phyloP scores from a whole-genome alignment of 2,329 filamentous ascomycete genomes.

The Neofusicoccum laricinum region DNA sequence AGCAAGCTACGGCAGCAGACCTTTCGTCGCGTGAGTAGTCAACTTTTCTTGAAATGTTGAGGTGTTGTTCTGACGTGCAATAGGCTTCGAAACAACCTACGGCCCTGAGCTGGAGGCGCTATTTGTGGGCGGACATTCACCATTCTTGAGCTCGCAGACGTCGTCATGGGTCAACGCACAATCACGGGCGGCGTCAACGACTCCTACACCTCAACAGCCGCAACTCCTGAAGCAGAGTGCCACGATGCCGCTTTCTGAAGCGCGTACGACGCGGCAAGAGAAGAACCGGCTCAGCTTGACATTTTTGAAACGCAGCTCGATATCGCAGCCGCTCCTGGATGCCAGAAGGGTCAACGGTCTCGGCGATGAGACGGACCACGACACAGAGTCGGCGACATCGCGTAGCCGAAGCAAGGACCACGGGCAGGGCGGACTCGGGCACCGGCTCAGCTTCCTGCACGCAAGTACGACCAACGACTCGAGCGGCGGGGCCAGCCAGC shows the following conservation, averaged over 20 bases:
- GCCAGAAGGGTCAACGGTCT: background rate
- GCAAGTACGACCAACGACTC: conserved; percentile 18
- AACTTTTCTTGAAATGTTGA: background rate
- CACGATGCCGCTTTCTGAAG: background rate
- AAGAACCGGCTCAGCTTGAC: conserved; percentile 39
- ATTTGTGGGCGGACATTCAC: conserved; percentile 32
- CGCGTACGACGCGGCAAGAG: conserved; percentile 29
- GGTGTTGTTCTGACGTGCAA: conserved; percentile 15
- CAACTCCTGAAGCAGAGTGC: conserved; percentile 3
- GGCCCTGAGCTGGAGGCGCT: conserved; percentile 42
- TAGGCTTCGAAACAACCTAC: conserved; percentile 47
- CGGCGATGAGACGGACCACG: background rate
- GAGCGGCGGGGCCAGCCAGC: conserved; percentile 14
- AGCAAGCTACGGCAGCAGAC: conserved; percentile 58
- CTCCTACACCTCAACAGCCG: conserved; percentile 1
- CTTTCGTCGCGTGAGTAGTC: conserved; percentile 61
- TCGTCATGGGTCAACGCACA: conserved; percentile 32
- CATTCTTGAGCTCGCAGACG: conserved; percentile 30
- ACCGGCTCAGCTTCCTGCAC: conserved; percentile 29
- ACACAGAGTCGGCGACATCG: conserved; percentile 12
- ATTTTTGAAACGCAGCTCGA: conserved; percentile 36
- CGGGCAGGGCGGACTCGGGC: background rate
- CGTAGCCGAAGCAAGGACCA: conserved; percentile 32
- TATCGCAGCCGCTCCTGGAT: background rate
- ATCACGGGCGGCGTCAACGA: conserved; percentile 12